phyloP scores from a whole-genome alignment of 2,329 filamentous ascomycete species.

The Arthrobotrys musiformis region DNA sequence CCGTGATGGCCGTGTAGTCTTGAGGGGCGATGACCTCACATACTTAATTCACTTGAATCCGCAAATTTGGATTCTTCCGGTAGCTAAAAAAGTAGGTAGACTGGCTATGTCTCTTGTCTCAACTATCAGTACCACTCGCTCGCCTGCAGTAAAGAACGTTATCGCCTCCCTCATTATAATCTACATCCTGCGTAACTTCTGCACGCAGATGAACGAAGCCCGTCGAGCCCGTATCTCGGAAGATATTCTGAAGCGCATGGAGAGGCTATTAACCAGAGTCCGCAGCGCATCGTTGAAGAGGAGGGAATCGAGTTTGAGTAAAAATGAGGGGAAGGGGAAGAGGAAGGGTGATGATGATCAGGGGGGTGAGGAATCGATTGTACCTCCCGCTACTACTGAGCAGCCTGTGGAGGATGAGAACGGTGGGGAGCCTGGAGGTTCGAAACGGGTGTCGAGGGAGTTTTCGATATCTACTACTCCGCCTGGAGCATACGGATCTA shows the following conservation, averaged over 20 bases:
- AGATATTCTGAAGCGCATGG: conserved; percentile 27
- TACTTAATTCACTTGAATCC: background rate
- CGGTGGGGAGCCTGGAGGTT: background rate
- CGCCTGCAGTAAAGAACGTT: conserved; percentile 4
- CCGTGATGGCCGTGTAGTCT: background rate
- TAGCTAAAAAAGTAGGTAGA: background rate
- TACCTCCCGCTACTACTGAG: too few species aligned
- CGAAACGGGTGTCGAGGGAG: conserved; percentile 12
- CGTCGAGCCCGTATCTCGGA: background rate
- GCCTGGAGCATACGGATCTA: conserved; percentile 32
- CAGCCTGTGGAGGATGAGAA: background rate
- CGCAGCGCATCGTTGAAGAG: conserved; percentile 23
- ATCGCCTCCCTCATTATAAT: conserved; percentile 34
- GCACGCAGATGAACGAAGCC: background rate
- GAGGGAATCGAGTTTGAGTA: conserved; percentile 5
- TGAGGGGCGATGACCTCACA: background rate
- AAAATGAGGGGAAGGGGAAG: background rate
- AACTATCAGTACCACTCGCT: background rate
- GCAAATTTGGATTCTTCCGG: background rate
- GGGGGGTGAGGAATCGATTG: background rate
- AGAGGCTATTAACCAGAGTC: conserved; percentile 26
- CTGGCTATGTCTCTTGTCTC: background rate
- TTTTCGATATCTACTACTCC: conserved; percentile 41
- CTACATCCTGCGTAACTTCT: conserved; percentile 39
- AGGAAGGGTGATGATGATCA: background rate